Evolutionary conservation across 148 eudicot genomes (phyloP), one percentile per base, ranked within the genome.

Genomic region (Silene latifolia): DNA sequence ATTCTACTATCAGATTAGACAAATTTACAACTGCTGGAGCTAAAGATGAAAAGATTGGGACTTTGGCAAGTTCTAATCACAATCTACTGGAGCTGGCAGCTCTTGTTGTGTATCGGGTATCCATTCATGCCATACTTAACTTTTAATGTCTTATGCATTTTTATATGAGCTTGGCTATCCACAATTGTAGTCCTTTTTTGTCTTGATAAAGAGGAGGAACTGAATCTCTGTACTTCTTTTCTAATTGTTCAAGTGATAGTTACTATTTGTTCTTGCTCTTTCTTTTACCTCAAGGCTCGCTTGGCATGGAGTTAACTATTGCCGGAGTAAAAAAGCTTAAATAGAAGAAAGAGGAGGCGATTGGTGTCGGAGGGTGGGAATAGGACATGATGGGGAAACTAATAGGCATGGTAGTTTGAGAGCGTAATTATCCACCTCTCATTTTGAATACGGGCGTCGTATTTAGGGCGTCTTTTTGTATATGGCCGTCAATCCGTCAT

Each of bases 41-140:
- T 82, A 91, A 83, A 83, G 94, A 89, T 83, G 92, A 87, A 72
- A 90, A 88, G 77, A 78, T 75, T 48, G 93, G 91, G 79, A 82
- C 71, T 76, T 80, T 86, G 83, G 77, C 92, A 65, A 87, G 77
- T 82, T 88, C 95, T 74, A 89, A 91, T 69, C 83, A 79, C 71
- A 79, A 84, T 71, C 53, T 89, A 77, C 73, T 89, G 87, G 96
- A 95, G 83, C 94, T 95, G 83, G 87, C 94, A 4, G 94, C 99
- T 32, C 84, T 90, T 77, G 94, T 92, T 76, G 86, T 95, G 65
- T 89, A 84, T 78, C 89, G 93, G 96, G 98, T 95, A 88, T 32
- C 63, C 65, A 23, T 63, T 68, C 23, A 18, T 72, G 23, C 72
- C 47, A 47, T 25, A 24, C 32, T 54, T 51, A 32, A 56, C 19